Percentiles rank a stretch among this genome's conserved stretches.
These are phyloP conservation scores for Parastagonospora avenae DNA, from an alignment of 2,329 filamentous ascomycete genomes.

Conservation along the genomic window DNA sequence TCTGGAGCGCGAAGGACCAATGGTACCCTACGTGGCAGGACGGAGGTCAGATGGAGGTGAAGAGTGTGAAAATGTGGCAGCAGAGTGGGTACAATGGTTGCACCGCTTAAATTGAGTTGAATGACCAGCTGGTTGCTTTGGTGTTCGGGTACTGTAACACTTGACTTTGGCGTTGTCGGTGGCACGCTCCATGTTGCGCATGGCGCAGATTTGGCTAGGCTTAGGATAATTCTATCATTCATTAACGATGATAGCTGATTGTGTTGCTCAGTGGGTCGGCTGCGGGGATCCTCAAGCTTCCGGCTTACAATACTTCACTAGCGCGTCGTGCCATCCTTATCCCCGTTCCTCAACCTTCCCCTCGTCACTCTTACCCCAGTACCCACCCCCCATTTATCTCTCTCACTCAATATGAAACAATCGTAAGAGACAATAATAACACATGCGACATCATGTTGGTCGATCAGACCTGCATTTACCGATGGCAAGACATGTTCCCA, in stretches of 20 bases:
- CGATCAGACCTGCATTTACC: no score
- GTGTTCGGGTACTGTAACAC: background rate
- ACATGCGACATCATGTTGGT: background rate
- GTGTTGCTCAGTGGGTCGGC: no score
- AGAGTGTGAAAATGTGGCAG: conserved; percentile 65
- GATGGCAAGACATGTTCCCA: no score
- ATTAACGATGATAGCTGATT: no score
- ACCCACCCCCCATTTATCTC: background rate
- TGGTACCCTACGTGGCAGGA: conserved; percentile 76
- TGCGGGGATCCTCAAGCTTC: no score
- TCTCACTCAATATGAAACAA: background rate
- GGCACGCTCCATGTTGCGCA: background rate
- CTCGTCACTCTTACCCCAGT: background rate
- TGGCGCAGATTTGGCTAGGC: no score
- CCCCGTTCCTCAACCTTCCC: no score
- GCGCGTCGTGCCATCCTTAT: no score
- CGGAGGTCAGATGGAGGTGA: conserved; percentile 68
- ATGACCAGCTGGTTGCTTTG: background rate
- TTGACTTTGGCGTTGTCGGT: background rate
- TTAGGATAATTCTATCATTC: no score
- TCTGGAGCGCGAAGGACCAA: conserved; percentile 69
- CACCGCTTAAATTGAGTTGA: conserved; percentile 17
- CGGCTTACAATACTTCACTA: no score
- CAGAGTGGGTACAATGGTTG: conserved; percentile 56
- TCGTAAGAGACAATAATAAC: background rate